Conservation (phyloP, 2,329 filamentous ascomycete species). For the Ploettnerulaceae sp. region DNA sequence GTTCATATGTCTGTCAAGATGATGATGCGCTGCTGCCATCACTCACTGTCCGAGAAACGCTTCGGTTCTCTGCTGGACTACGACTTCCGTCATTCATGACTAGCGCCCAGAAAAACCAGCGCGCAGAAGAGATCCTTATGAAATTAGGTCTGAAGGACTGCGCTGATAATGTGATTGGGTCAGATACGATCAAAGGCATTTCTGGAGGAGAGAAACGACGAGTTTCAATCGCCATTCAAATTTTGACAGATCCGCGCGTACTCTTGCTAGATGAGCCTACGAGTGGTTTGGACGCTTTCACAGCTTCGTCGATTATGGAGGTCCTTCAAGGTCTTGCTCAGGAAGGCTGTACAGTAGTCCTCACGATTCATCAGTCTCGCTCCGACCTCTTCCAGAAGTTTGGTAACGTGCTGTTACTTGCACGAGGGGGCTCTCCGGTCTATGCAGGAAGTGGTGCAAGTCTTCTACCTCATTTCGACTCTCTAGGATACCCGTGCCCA, state of each 20-base stretch:
- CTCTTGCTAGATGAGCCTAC: slow-evolving; percentile 73
- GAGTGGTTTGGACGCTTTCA: slow-evolving; percentile 72
- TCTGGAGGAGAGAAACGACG: slow-evolving; percentile 75
- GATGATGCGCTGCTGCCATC: slow-evolving; percentile 71
- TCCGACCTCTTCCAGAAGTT: slow-evolving; percentile 69
- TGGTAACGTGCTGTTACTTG: slow-evolving; percentile 65
- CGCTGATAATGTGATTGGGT: slow-evolving; percentile 69
- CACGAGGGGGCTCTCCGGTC: slow-evolving; percentile 62
- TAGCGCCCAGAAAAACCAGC: slow-evolving; percentile 58
- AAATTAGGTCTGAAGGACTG: slow-evolving; percentile 78
- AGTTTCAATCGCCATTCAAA: slow-evolving; percentile 72
- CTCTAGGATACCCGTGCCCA: slow-evolving; percentile 59
- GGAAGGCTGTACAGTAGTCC: slow-evolving; percentile 67
- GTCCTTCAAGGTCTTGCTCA: slow-evolving; percentile 65
- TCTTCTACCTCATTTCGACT: slow-evolving; percentile 62
- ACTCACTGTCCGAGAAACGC: slow-evolving; percentile 69
- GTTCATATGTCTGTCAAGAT: slow-evolving; percentile 74
- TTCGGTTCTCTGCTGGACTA: slow-evolving; percentile 65
- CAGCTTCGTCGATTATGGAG: slow-evolving; percentile 70
- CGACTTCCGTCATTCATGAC: slow-evolving; percentile 68
- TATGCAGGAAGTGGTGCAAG: slow-evolving; percentile 59
- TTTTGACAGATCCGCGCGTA: slow-evolving; percentile 69
- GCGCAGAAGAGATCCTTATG: slow-evolving; percentile 66
- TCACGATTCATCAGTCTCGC: slow-evolving; percentile 75
- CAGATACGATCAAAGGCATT: slow-evolving; percentile 69